Percentiles rank a stretch among this genome's conserved stretches.
Conservation (phyloP, 2,329 filamentous ascomycete species). For the Colletotrichum lupini region DNA sequence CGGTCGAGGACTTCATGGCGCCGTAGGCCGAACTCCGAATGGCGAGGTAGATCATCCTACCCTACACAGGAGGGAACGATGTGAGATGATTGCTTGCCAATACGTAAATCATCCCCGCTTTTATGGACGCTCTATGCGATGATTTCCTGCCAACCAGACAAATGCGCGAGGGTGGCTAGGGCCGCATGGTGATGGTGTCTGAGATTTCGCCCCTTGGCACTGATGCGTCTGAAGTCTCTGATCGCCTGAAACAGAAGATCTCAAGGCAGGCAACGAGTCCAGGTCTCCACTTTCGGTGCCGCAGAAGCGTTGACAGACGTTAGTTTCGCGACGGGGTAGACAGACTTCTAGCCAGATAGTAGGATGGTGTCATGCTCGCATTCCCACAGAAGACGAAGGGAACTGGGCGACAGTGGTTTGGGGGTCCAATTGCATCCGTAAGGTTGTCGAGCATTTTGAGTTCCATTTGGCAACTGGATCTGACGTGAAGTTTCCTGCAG, state of each 20-base stretch:
- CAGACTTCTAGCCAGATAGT: background rate
- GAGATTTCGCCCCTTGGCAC: conserved; percentile 8
- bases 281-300: background rate
- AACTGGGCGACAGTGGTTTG: background rate
- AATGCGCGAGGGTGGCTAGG: conserved; percentile 14
- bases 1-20: background rate
- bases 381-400: background rate
- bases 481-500: background rate
- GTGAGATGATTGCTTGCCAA: background rate
- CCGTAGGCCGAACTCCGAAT: conserved; percentile 14
- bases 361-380: background rate
- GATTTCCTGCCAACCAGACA: conserved; percentile 9
- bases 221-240: conserved; percentile 33
- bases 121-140: background rate
- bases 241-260: conserved; percentile 32
- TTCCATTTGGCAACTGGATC: background rate
- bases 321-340: background rate
- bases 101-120: background rate
- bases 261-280: background rate
- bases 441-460: background rate
- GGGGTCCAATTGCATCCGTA: background rate
- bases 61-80: background rate
- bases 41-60: conserved; percentile 8
- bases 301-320: background rate
- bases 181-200: conserved; percentile 10